Evolutionary conservation across 306 rosid species (phyloP), one percentile per base, ranked within the genome.

Genomic region (Arachis stenosperma): DNA sequence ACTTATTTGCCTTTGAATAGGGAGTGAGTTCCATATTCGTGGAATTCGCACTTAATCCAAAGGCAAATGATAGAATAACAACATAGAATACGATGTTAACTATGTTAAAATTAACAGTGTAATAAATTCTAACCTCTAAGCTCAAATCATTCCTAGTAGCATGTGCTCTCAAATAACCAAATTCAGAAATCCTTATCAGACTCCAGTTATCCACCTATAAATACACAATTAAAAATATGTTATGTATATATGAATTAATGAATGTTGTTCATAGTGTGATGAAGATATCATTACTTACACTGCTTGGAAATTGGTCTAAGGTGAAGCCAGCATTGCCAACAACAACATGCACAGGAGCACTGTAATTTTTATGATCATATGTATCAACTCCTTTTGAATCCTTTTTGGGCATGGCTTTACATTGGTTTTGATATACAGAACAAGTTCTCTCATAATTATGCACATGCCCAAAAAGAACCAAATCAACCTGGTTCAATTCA

Each of bases 401-500:
- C 75, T 89, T 90, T 8, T 2, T 63, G 52, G 98, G 96, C 85
- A 86, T 59, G 62, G n/a, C n/a, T n/a, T n/a, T n/a, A n/a, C n/a
- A n/a, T n/a, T n/a, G n/a, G n/a, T n/a, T n/a, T n/a, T n/a, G 85
- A 65, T 79, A 86, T 13, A 93, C 46, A 0, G 90, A 66, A 79
- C 98, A 93, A 33, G 96, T 89, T 75, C 98, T 83, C 78, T 93
- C 98, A 68, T 91, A 93, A 59, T 86, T 91, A 74, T 93, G 97
- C 44, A 89, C 96, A 65, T 93, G 98, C 5, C 97, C 97, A 22
- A 89, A 86, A 6, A 93, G 84, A 41, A 27, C 96, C 79, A 90
- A 70, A 75, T 93, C 93, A 58, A 93, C 97, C 98, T 90, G 70
- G 77, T 75, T 48, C 71, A 78, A 46, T 30, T 73, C 83, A 71